phyloP scores from a whole-genome alignment of 192 early-diverging fungal genomes.

The Coemansia sp. region DNA sequence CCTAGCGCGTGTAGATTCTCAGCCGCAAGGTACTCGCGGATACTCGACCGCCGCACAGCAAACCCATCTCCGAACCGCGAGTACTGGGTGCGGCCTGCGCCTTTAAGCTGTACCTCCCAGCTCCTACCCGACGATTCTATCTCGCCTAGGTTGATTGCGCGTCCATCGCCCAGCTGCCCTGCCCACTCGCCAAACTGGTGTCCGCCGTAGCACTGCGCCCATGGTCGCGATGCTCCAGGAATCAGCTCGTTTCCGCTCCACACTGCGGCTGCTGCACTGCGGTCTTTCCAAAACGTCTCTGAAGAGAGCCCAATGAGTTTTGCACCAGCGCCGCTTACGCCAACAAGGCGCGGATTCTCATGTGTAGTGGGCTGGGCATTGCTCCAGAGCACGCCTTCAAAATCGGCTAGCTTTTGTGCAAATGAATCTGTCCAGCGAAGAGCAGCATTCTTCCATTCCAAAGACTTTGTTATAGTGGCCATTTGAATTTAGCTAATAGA shows the following conservation, averaged over 20 bases:
- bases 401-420: not conserved
- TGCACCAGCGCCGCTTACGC: conserved; percentile 22
- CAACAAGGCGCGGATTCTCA: conserved; percentile 16
- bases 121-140: conserved; percentile 15
- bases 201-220: conserved; percentile 71
- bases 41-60: conserved; percentile 83
- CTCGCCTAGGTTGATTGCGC: conserved; percentile 80
- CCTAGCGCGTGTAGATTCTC: conserved; percentile 65
- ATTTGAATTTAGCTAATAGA: not conserved
- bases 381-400: conserved; percentile 25
- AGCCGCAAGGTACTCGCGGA: conserved; percentile 76
- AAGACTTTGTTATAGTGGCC: not conserved
- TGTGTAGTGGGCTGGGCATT: conserved; percentile 24
- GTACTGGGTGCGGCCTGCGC: conserved; percentile 83
- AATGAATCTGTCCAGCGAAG: conserved; percentile 2
- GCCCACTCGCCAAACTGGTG: conserved; percentile 72
- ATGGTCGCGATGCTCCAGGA: conserved; percentile 53
- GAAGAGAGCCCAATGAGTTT: conserved; percentile 19
- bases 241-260: conserved; percentile 49
- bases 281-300: conserved; percentile 11
- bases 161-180: conserved; percentile 83
- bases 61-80: conserved; percentile 85
- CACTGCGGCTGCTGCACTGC: conserved; percentile 23
- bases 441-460: not conserved
- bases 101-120: conserved; percentile 87